phyloP scores from a whole-genome alignment of 208 protist genomes.

The Porcisia hertigi region DNA sequence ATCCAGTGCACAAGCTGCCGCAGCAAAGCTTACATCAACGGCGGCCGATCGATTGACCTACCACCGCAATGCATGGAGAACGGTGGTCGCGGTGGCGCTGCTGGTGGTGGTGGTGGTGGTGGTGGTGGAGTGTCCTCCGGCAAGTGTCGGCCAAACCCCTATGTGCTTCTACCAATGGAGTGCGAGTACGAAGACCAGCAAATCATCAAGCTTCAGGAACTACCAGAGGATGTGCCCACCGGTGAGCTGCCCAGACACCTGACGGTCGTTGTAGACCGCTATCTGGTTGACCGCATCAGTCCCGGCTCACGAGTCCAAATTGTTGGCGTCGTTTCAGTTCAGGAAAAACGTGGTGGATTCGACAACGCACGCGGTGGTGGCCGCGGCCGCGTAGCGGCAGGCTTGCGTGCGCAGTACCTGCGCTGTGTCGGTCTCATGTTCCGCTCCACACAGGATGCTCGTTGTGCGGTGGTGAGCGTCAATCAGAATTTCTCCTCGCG shows the following conservation, averaged over 20 bases:
- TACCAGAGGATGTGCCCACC: conserved; percentile 94
- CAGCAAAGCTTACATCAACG: conserved; percentile 84
- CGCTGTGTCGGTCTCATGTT: conserved; percentile 89
- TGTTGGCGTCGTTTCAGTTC: conserved; percentile 82
- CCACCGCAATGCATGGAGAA: conserved; percentile 90
- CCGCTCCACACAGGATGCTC: conserved; percentile 35
- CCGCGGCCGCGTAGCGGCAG: conserved; percentile 52
- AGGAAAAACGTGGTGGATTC: conserved; percentile 71
- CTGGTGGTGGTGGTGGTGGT: conserved; percentile 22
- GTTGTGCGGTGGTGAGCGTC: conserved; percentile 66
- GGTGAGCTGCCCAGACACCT: conserved; percentile 93
- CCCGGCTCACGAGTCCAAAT: conserved; percentile 98
- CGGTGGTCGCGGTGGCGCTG: conserved; percentile 39
- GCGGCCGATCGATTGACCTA: conserved; percentile 73
- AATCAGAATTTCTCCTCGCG: conserved; percentile 91
- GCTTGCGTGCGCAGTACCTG: conserved; percentile 91
- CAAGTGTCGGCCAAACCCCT: conserved; percentile 92
- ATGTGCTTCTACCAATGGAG: conserved; percentile 92
- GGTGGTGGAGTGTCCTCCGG: conserved; percentile 16
- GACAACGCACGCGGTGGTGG: conserved; percentile 41
- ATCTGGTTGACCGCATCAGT: conserved; percentile 92
- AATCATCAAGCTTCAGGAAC: conserved; percentile 94
- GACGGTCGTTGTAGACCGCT: conserved; percentile 88
- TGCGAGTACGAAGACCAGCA: conserved; percentile 94
- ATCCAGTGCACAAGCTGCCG: conserved; percentile 92